phyloP scores from a whole-genome alignment of 2,329 filamentous ascomycete species.

The Sporothrix globosa region DNA sequence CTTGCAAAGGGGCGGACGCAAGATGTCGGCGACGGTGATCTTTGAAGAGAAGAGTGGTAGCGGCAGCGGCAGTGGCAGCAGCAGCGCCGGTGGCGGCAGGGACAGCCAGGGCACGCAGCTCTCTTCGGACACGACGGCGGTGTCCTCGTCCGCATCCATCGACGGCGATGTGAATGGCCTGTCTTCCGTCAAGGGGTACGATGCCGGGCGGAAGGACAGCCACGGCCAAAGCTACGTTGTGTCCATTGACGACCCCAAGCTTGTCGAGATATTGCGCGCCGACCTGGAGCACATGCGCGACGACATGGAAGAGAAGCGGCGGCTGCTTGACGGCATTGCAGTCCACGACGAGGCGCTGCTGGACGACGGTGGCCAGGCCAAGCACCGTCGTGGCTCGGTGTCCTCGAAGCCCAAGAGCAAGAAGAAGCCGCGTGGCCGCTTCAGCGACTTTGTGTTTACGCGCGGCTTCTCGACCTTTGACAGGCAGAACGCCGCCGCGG shows the following conservation, averaged over 20 bases:
- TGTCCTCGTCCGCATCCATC: conserved; percentile 26
- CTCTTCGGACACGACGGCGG: conserved; percentile 30
- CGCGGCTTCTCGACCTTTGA: conserved; percentile 75
- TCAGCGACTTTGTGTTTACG: conserved; percentile 68
- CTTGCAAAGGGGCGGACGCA: conserved; percentile 25
- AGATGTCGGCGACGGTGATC: conserved; percentile 36
- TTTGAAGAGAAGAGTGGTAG: conserved; percentile 33
- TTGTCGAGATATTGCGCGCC: conserved; percentile 46
- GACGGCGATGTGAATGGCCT: neutral
- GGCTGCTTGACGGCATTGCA: neutral
- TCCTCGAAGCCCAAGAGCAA: conserved; percentile 4
- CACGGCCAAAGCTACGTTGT: conserved; percentile 37
- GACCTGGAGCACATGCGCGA: conserved; percentile 42
- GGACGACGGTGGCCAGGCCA: conserved; percentile 16
- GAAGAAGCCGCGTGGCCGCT: conserved; percentile 41
- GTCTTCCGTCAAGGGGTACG: conserved; percentile 19
- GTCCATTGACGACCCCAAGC: conserved; percentile 45
- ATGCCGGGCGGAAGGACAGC: conserved; percentile 10
- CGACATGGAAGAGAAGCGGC: conserved; percentile 35
- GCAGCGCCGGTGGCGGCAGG: neutral
- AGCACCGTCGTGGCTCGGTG: neutral
- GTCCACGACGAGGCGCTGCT: neutral
- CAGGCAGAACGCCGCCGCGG: conserved; percentile 65
- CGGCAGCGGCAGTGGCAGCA: neutral
- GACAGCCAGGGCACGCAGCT: neutral